These are phyloP conservation scores for Diaporthe ilicicola DNA, from an alignment of 2,329 filamentous ascomycete genomes.

Conservation along the genomic window DNA sequence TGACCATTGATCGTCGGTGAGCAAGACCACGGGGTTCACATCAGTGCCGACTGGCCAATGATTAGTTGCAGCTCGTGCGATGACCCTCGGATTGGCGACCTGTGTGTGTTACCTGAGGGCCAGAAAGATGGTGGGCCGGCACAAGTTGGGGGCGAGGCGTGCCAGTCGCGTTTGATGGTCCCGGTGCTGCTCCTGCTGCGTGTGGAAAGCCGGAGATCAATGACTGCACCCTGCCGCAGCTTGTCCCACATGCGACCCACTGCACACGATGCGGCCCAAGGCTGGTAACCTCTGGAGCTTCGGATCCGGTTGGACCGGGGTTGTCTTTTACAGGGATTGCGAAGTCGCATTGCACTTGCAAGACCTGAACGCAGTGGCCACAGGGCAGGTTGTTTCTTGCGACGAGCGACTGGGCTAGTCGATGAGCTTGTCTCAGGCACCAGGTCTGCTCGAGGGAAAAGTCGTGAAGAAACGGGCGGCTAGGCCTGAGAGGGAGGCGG, in stretches of 20 bases:
- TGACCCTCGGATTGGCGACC: constrained; percentile 5
- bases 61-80: background rate
- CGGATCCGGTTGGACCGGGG: constrained; percentile 18
- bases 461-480: background rate
- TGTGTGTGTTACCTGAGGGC: background rate
- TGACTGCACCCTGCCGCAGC: constrained; percentile 14
- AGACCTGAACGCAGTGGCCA: background rate
- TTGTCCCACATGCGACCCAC: background rate
- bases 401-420: background rate
- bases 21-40: constrained; percentile 1
- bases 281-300: background rate
- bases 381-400: constrained; percentile 21
- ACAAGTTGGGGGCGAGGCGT: background rate
- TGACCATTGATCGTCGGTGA: constrained; percentile 17
- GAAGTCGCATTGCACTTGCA: constrained; percentile 8
- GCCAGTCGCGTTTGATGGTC: background rate
- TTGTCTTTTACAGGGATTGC: background rate
- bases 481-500: background rate
- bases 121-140: background rate
- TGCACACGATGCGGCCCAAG: background rate
- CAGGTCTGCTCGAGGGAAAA: background rate
- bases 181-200: background rate
- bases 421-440: background rate
- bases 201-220: constrained; percentile 5
- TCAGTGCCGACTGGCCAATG: background rate